These are phyloP conservation scores for Dryas alaskensis DNA, from an alignment of 306 rosid genomes.

Conservation along the genomic window DNA sequence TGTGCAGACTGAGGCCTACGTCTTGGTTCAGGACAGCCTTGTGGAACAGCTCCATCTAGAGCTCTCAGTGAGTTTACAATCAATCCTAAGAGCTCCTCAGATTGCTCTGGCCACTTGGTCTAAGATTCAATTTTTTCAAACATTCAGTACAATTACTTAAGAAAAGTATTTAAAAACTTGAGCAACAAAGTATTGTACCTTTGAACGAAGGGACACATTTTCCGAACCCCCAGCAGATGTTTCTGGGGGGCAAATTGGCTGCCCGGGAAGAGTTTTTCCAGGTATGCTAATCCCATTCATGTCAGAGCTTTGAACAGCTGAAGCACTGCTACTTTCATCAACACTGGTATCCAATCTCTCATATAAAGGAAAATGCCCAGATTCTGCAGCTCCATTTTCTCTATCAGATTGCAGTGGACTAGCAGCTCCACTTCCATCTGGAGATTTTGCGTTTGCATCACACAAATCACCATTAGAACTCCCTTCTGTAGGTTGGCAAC, in stretches of 20 bases:
- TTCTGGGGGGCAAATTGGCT: constrained; percentile 75
- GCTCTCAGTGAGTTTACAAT: constrained; percentile 94
- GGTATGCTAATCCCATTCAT: constrained; percentile 41
- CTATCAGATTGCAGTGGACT: constrained; percentile 53
- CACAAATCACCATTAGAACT: constrained; percentile 55
- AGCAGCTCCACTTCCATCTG: constrained; percentile 53
- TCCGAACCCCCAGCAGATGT: constrained; percentile 70
- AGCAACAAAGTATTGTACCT: constrained; percentile 51
- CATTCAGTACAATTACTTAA: constrained; percentile 28
- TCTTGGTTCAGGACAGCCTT: constrained; percentile 97
- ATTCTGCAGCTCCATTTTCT: constrained; percentile 63
- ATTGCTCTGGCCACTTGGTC: constrained; percentile 99
- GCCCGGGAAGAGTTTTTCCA: constrained; percentile 64
- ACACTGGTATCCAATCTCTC: constrained; percentile 68
- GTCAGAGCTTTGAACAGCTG: constrained; percentile 93
- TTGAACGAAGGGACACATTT: constrained; percentile 58
- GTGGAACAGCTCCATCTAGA: constrained; percentile 91
- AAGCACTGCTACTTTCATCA: constrained; percentile 60
- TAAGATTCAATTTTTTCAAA: constrained; percentile 34
- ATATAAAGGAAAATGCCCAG: constrained; percentile 49
- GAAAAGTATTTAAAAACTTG: constrained; percentile 26
- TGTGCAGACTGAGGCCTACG: constrained; percentile 95
- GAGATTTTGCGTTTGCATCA: constrained; percentile 59
- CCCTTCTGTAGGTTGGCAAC: constrained; percentile 96
- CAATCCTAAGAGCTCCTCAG: constrained; percentile 97